Base-by-base conservation (phyloP, 306 rosid species). In the Vigna angularis region DNA sequence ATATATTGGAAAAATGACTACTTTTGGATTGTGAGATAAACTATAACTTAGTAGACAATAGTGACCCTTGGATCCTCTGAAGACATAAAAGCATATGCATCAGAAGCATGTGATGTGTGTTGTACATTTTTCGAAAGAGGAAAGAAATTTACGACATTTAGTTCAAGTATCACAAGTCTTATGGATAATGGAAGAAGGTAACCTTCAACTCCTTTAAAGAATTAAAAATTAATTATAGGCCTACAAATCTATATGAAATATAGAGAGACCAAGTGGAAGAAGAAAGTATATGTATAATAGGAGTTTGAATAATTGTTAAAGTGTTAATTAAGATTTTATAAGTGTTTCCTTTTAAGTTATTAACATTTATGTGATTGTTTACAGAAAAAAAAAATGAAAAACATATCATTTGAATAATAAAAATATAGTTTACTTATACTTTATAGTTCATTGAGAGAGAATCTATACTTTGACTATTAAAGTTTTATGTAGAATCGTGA, bases 81-180 rank as follows among this genome's bases (percentile, higher is more conserved):
- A 28, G 73, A 72, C 52, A 62, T 32, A 48, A 24, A 56, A 44
- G 74, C 80, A 82, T 84, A 69, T 85, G 83, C 76, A 70, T 57
- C 44, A 8, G 10, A 61, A 55, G 36, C 55, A 58, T 66, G 66
- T 14, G n/a, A 48, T 66, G 66, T 14, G n/a, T 28, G 14, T 42
- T 8, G 44, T 51, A 8, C 38, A 67, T 18, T 44, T 52, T 42
- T 50, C 15, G 0, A 51, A 79, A 49, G 56, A 28, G 18, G 62
- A 79, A 70, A 62, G 20, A 49, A 63, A 32, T 0, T 16, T 17
- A 32, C 49, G 20, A 75, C 65, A 76, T 18, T 75, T 75, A 53
- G 9, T 53, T 53, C 36, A 76, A 75, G 51, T 72, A 72, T 57
- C 74, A 36, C 47, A 2, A 18, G 24, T 69, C 66, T 15, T 40